Conservation (phyloP, 768 basidiomycete species). For the Leccinum subgranulosum region DNA sequence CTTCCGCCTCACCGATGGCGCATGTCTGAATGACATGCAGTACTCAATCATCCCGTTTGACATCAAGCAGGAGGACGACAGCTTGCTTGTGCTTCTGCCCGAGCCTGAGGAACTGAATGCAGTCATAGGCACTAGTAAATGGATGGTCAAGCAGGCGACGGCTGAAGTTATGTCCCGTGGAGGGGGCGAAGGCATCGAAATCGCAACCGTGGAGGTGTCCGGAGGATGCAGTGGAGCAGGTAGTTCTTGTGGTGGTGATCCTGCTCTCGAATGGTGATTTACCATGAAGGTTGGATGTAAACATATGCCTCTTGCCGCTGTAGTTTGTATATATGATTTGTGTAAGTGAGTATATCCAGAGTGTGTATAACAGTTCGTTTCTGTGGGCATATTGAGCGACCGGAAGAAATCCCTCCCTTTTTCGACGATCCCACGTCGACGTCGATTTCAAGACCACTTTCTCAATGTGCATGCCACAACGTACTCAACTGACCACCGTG, state of each 20-base stretch:
- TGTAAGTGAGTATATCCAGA: background rate
- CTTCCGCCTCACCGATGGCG: slow-evolving; percentile 53
- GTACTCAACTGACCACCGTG: too few relatives aligned
- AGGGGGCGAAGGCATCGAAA: slow-evolving; percentile 33
- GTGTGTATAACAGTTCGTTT: too few relatives aligned
- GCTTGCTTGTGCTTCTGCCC: slow-evolving; percentile 53
- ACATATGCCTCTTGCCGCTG: background rate
- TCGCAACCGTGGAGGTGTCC: slow-evolving; percentile 22
- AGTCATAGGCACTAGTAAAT: slow-evolving; percentile 61
- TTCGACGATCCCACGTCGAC: too few relatives aligned
- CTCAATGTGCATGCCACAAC: too few relatives aligned
- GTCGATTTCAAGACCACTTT: too few relatives aligned
- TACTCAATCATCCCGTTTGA: slow-evolving; percentile 64
- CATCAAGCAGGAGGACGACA: slow-evolving; percentile 41
- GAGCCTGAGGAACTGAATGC: slow-evolving; percentile 50
- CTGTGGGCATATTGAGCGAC: too few relatives aligned
- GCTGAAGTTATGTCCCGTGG: slow-evolving; percentile 36
- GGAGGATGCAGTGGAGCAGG: background rate
- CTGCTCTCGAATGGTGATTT: background rate
- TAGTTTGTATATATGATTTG: background rate
- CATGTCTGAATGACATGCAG: slow-evolving; percentile 56
- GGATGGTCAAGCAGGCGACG: slow-evolving; percentile 56
- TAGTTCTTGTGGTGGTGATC: background rate
- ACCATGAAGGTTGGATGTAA: background rate
- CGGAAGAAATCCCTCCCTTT: too few relatives aligned